Percentiles rank a stretch among this genome's conserved stretches.
These are phyloP conservation scores for Lasiodiplodia gonubiensis DNA, from an alignment of 2,329 filamentous ascomycete species.

Conservation along the genomic window DNA sequence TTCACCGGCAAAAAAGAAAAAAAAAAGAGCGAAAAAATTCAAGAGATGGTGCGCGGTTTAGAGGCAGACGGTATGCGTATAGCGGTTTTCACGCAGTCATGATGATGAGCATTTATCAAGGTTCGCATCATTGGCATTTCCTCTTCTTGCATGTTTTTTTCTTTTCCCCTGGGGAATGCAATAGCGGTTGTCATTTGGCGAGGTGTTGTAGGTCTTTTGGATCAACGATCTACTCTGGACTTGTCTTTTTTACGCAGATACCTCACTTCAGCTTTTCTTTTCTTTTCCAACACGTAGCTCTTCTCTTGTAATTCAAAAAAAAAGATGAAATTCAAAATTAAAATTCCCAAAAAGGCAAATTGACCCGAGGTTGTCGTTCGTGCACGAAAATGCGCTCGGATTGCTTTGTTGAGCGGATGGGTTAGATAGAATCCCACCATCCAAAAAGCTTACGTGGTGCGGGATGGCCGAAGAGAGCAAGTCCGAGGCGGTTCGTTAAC, in stretches of 20 bases:
- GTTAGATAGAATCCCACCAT: not conserved
- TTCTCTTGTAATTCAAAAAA: not conserved
- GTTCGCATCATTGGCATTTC: constrained; percentile 22
- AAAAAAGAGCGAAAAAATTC: not conserved
- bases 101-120: constrained; percentile 21
- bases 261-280: not conserved
- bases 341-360: not conserved
- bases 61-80: not conserved
- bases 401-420: not conserved
- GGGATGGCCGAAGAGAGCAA: constrained; percentile 4
- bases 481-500: not conserved
- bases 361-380: not conserved
- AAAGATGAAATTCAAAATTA: not conserved
- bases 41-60: not conserved
- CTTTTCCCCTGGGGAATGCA: not conserved
- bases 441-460: not conserved
- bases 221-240: not conserved
- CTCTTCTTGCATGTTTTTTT: not conserved
- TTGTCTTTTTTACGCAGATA: constrained; percentile 1
- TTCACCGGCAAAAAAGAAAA: not conserved
- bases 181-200: not conserved
- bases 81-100: constrained; percentile 16
- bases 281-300: not conserved
- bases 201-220: constrained; percentile 12
- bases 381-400: not conserved